A percentile compares a stretch with the other conserved stretches of the same genome.
These are phyloP conservation scores for Lentinula aciculospora DNA, from an alignment of 768 basidiomycete genomes.

Conservation along the genomic window DNA sequence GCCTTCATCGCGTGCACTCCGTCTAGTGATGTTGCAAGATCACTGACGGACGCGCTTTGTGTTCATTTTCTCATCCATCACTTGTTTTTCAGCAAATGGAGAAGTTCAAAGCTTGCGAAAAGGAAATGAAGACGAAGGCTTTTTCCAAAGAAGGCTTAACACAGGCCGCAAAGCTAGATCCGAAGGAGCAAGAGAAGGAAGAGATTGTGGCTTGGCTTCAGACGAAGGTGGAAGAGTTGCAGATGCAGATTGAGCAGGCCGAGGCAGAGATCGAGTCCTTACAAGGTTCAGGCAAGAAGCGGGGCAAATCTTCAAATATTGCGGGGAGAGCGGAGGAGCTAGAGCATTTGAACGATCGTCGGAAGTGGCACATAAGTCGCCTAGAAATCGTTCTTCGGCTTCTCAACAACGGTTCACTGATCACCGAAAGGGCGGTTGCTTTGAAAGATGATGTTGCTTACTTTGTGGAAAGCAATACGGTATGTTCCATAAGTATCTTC, in stretches of 20 bases:
- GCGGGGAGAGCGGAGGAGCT: slow-evolving; percentile 77
- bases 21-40: slow-evolving; percentile 16
- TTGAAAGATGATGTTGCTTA: slow-evolving; percentile 95
- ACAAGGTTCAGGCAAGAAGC: slow-evolving; percentile 79
- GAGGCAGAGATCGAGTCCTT: slow-evolving; percentile 93
- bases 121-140: slow-evolving; percentile 99
- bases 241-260: slow-evolving; percentile 87
- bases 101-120: slow-evolving; percentile 99
- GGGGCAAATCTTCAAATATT: slow-evolving; percentile 62
- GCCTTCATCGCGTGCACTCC: slow-evolving; percentile 13
- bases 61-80: background rate
- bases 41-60: slow-evolving; percentile 4
- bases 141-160: slow-evolving; percentile 98
- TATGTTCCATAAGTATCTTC: slow-evolving; percentile 37
- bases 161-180: slow-evolving; percentile 90
- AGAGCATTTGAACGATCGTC: slow-evolving; percentile 84
- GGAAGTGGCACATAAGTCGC: slow-evolving; percentile 92
- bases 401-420: slow-evolving; percentile 88
- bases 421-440: slow-evolving; percentile 71
- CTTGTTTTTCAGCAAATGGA: slow-evolving; percentile 90
- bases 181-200: slow-evolving; percentile 94
- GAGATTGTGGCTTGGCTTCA: slow-evolving; percentile 88
- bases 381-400: slow-evolving; percentile 91
- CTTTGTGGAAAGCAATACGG: slow-evolving; percentile 94
- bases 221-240: slow-evolving; percentile 83